Percentiles rank a stretch among this genome's conserved stretches.
Evolutionary conservation across 169 alveolate genomes (phyloP).

Genomic region (Plasmodium cynomolgi): DNA sequence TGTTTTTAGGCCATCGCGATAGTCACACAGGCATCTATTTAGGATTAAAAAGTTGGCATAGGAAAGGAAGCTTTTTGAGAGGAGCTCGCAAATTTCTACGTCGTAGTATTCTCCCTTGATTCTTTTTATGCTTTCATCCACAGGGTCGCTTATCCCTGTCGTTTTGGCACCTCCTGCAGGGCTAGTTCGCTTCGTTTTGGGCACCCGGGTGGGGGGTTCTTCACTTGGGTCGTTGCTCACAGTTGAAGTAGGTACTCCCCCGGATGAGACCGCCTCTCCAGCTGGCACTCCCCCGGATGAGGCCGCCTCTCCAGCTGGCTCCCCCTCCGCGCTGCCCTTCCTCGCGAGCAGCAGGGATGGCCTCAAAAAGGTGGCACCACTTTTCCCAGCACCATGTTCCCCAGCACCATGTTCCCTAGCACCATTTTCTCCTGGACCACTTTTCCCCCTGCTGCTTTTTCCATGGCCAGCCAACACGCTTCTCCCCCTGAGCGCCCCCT

Average conservation of each 20-base stretch:
- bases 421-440: neutral
- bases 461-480: neutral
- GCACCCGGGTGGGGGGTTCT: neutral
- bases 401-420: too few relatives aligned
- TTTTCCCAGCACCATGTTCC: neutral
- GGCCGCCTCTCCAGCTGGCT: neutral
- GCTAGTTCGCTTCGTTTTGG: neutral
- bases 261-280: neutral
- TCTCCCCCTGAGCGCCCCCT: neutral
- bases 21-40: slow-evolving; percentile 88
- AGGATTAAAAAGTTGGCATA: slow-evolving; percentile 88
- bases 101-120: slow-evolving; percentile 65
- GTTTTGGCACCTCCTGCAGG: neutral
- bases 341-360: neutral
- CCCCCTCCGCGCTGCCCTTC: neutral
- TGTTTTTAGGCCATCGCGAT: slow-evolving; percentile 88
- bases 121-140: slow-evolving; percentile 1
- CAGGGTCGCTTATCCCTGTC: neutral
- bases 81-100: slow-evolving; percentile 72
- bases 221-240: neutral
- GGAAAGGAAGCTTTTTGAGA: slow-evolving; percentile 79
- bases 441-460: neutral
- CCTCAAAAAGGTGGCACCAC: neutral
- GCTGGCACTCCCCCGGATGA: neutral
- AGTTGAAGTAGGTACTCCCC: neutral